A percentile compares a stretch with the other conserved stretches of the same genome.
Evolutionary conservation across 768 basidiomycete genomes (phyloP).

Genomic region (Pisolithus albus): DNA sequence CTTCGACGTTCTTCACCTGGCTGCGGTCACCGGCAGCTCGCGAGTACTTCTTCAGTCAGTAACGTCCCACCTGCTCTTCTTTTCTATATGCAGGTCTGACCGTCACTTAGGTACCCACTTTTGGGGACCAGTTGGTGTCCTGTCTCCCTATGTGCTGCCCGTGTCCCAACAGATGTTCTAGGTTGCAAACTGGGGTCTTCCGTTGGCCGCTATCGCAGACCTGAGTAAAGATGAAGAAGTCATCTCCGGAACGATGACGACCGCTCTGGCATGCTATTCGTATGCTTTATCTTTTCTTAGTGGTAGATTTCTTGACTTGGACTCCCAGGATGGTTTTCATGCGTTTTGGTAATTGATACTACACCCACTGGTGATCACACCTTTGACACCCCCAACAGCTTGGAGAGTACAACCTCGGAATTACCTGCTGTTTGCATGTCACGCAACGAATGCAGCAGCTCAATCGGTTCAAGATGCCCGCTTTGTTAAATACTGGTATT

Average conservation of each 20-base stretch:
- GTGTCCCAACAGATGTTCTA: conserved; percentile 25
- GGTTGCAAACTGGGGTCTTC: conserved; percentile 99
- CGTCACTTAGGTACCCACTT: conserved; percentile 77
- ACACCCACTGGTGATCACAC: not conserved
- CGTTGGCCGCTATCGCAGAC: conserved; percentile 88
- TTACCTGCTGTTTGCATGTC: conserved; percentile 92
- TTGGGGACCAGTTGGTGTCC: conserved; percentile 84
- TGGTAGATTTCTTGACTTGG: conserved; percentile 3
- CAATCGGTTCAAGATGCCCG: conserved; percentile 79
- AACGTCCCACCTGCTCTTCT: not conserved
- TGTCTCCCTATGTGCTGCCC: conserved; percentile 3
- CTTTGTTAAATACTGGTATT: conserved; percentile 87
- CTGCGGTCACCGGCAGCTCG: conserved; percentile 84
- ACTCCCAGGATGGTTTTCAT: conserved; percentile 70
- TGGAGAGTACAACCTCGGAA: conserved; percentile 96
- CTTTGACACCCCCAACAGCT: conserved; percentile 39
- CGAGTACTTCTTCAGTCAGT: conserved; percentile 93
- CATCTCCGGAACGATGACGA: conserved; percentile 96
- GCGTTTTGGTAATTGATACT: conserved; percentile 64
- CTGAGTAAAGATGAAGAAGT: conserved; percentile 90
- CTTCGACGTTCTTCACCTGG: conserved; percentile 85
- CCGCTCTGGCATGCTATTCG: conserved; percentile 88
- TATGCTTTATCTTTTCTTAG: conserved; percentile 40
- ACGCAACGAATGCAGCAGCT: conserved; percentile 83
- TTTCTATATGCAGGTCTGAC: conserved; percentile 13